Conservation (phyloP, 2,329 filamentous ascomycete genomes). For the Sordariomycetes sp. region DNA sequence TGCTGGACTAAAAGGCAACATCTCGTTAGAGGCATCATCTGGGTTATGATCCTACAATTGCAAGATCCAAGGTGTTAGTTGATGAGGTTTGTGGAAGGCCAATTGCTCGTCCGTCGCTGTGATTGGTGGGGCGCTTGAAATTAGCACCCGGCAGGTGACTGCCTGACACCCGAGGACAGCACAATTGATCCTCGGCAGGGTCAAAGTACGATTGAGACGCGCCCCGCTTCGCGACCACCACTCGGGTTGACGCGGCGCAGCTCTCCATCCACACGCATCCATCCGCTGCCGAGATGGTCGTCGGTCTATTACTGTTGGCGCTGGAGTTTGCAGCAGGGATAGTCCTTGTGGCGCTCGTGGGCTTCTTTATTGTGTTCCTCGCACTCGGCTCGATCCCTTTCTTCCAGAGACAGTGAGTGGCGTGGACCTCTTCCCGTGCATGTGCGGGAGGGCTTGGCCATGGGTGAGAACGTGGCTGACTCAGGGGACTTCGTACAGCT, state of each 20-base stretch:
- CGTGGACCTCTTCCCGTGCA: background rate
- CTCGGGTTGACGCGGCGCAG: background rate
- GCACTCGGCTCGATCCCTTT: constrained; percentile 54
- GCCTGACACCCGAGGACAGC: background rate
- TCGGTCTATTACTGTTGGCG: background rate
- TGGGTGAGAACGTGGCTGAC: background rate
- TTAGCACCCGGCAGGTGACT: no score
- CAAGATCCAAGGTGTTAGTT: no score
- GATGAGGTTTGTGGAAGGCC: background rate
- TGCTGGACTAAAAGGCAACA: no score
- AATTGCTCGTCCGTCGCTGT: background rate
- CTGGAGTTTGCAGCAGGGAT: background rate
- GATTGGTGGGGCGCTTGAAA: no score
- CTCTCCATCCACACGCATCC: background rate
- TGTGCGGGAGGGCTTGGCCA: background rate
- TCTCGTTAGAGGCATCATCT: no score
- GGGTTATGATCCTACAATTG: no score
- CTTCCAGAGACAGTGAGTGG: constrained; percentile 68
- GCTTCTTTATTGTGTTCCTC: constrained; percentile 58
- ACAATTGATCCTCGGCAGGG: no score
- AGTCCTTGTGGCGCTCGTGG: constrained; percentile 42
- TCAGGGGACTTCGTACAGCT: constrained; percentile 35
- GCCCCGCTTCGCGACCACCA: no score
- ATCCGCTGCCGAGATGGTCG: background rate
- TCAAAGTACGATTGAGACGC: no score